Evolutionary conservation across 208 protist species (phyloP).

Genomic region (Acanthamoeba royreba): DNA sequence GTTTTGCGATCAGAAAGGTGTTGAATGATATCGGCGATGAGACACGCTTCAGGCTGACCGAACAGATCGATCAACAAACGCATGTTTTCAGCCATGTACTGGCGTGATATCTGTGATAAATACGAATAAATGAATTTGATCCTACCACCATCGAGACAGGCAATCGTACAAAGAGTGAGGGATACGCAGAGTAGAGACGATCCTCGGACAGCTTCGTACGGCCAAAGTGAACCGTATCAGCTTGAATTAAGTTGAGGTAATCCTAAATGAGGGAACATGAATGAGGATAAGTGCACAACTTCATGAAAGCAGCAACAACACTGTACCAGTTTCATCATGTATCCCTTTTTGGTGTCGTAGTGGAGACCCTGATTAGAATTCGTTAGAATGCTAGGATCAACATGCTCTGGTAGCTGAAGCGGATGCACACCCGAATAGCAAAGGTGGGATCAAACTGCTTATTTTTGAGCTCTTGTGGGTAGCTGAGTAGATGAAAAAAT

Average conservation of each 20-base stretch:
- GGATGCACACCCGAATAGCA: background rate
- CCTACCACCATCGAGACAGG: background rate
- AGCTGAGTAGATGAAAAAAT: background rate
- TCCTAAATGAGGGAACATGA: background rate
- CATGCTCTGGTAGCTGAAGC: background rate
- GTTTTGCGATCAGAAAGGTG: slow-evolving; percentile 12
- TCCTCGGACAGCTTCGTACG: background rate
- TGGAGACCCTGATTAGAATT: slow-evolving; percentile 45
- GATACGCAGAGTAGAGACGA: background rate
- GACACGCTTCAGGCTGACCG: slow-evolving; percentile 57
- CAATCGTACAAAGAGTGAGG: background rate
- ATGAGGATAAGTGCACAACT: background rate
- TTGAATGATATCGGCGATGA: slow-evolving; percentile 61
- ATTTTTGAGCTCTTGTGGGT: background rate
- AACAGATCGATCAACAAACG: slow-evolving; percentile 61
- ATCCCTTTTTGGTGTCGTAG: slow-evolving; percentile 53
- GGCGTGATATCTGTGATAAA: background rate
- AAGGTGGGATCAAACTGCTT: background rate
- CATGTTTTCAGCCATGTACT: slow-evolving; percentile 27
- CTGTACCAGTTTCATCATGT: slow-evolving; percentile 60
- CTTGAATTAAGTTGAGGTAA: slow-evolving; percentile 58
- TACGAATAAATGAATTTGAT: background rate
- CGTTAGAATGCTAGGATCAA: background rate
- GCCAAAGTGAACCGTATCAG: background rate
- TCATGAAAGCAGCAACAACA: background rate